Evolutionary conservation across 345 rosid species (phyloP), one percentile per base, ranked within the genome.

Genomic region (Rhodomyrtus tomentosa): DNA sequence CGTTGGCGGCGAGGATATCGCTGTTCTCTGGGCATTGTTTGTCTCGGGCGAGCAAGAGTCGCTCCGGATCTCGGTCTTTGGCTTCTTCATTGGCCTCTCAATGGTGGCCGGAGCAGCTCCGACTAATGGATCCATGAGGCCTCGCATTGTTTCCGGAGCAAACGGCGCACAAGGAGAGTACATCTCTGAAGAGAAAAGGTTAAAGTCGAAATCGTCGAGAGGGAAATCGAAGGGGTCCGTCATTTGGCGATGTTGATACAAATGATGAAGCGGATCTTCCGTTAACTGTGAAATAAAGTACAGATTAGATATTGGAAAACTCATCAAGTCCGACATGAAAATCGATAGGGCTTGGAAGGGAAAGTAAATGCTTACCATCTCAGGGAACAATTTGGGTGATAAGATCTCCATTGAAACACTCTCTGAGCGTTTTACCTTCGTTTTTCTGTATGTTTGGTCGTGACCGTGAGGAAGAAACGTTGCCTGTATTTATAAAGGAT

Each of bases 71-170:
- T 73, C 54, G 72, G 89, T 87, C 88, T 87, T 90, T 51, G 84
- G 79, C 84, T 91, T 93, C 79, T 92, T 91, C 40, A 54, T 29
- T 4, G 91, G 91, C 86, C 91, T 87, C 73, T 51, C n/a, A 5
- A 27, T 20, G 14, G 6, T 18, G 20, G 45, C 24, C 11, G 45
- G 45, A 59, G 42, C 79, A 59, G 56, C 42, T 56, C 16, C 15
- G 14, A 24, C 50, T 7, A 84, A 40, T 40, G 11, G 40, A 62
- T 29, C 42, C 40, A 29, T 1, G 22, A 11, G 22, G 16, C 40
- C 36, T 62, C 4, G 82, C 79, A 51, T 55, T 8, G 3, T 73
- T 48, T 9, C 40, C 8, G 22, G 85, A 68, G 12, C 55, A 24
- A 51, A 36, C 27, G 32, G 24, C 24, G 62, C 50, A n/a, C 32